A percentile compares a stretch with the other conserved stretches of the same genome.
phyloP scores from a whole-genome alignment of 1,139 yeast genomes.

The Yamadazyma buinensis region DNA sequence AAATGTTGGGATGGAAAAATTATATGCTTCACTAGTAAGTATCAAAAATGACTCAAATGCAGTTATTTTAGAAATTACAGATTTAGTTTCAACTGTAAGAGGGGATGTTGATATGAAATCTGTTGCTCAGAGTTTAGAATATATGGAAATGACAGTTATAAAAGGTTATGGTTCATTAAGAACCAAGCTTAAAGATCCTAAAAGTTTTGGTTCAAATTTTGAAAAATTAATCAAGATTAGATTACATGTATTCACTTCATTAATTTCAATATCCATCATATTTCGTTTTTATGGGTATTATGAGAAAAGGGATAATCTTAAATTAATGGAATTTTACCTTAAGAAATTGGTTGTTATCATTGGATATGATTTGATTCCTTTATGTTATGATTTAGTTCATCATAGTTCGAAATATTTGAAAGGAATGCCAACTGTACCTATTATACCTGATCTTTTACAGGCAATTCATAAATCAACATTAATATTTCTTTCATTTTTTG shows the following conservation, averaged over 20 bases:
- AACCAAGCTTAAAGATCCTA: background rate
- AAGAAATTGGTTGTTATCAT: slow-evolving; percentile 24
- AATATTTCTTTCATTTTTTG: slow-evolving; percentile 6
- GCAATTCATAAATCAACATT: slow-evolving; percentile 22
- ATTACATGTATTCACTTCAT: slow-evolving; percentile 24
- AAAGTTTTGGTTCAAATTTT: slow-evolving; percentile 7
- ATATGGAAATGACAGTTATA: slow-evolving; percentile 24
- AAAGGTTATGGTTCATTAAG: slow-evolving; percentile 9
- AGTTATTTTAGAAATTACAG: slow-evolving; percentile 1
- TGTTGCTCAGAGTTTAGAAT: slow-evolving; percentile 20
- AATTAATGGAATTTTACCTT: slow-evolving; percentile 26
- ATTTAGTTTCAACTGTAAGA: slow-evolving; percentile 18
- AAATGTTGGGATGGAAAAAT: slow-evolving; percentile 23
- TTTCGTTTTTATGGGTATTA: slow-evolving; percentile 30
- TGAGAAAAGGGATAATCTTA: slow-evolving; percentile 19
- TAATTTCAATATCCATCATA: slow-evolving; percentile 20
- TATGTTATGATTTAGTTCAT: slow-evolving; percentile 22
- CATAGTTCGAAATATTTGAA: slow-evolving; percentile 28
- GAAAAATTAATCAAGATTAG: slow-evolving; percentile 12
- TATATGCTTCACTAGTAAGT: background rate
- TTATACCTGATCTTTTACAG: slow-evolving; percentile 28
- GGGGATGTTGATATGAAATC: slow-evolving; percentile 18
- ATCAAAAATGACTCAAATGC: slow-evolving; percentile 1
- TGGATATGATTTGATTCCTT: slow-evolving; percentile 31
- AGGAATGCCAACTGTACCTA: slow-evolving; percentile 26